Percentiles rank a stretch among this genome's conserved stretches.
Evolutionary conservation across 768 basidiomycete genomes (phyloP).

Genomic region (Lentinula aciculospora): DNA sequence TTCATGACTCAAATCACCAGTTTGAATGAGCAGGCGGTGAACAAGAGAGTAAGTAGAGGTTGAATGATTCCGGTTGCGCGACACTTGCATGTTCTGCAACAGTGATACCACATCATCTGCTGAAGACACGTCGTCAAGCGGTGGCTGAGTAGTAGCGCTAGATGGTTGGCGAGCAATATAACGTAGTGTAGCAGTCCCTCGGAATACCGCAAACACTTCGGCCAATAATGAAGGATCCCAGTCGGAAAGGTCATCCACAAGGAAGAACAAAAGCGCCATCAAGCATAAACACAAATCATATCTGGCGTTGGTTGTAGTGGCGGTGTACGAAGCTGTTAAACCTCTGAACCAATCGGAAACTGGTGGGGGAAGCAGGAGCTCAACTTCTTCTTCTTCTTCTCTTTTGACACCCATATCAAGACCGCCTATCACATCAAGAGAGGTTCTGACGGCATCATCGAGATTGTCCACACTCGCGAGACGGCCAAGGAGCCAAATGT

Average conservation of each 20-base stretch:
- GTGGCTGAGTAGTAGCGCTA: conserved; percentile 22
- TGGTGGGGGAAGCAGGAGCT: conserved; percentile 38
- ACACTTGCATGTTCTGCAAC: conserved; percentile 73
- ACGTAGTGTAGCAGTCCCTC: conserved; percentile 71
- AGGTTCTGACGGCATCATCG: conserved; percentile 46
- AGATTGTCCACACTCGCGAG: conserved; percentile 53
- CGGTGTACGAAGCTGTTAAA: conserved; percentile 57
- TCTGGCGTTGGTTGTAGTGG: conserved; percentile 60
- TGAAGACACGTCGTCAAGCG: conserved; percentile 20
- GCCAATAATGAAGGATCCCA: conserved; percentile 43
- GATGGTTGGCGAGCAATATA: conserved; percentile 55
- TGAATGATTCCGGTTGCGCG: conserved; percentile 38
- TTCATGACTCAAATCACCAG: conserved; percentile 34
- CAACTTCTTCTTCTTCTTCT: conserved; percentile 70
- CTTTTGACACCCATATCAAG: conserved; percentile 67
- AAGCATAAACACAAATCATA: conserved; percentile 70
- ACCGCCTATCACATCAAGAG: conserved; percentile 67
- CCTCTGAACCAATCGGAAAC: conserved; percentile 59
- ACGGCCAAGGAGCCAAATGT: conserved; percentile 56
- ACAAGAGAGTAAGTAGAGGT: conserved; percentile 57
- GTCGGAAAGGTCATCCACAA: conserved; percentile 49
- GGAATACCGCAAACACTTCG: conserved; percentile 75
- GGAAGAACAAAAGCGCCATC: conserved; percentile 64
- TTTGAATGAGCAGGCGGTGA: conserved; percentile 54
- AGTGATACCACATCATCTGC: conserved; percentile 63